Conservation (phyloP, 2,329 filamentous ascomycete species). For the Aspergillus pseudotamarii region DNA sequence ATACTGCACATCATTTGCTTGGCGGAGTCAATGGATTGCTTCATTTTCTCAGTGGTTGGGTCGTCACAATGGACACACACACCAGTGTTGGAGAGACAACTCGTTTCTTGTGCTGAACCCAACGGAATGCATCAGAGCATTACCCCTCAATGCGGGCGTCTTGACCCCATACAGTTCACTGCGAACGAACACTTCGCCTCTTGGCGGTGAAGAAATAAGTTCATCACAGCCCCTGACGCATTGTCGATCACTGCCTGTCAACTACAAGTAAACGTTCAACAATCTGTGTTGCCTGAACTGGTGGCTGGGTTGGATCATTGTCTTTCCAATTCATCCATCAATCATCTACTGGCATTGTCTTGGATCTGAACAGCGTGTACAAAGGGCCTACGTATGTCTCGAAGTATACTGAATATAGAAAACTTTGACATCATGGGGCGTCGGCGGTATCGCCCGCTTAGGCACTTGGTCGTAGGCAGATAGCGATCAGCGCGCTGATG, state of each 20-base stretch:
- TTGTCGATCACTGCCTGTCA: slow-evolving; percentile 9
- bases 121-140: not conserved
- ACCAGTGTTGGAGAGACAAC: not conserved
- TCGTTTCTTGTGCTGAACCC: not conserved
- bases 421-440: not conserved
- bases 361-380: not conserved
- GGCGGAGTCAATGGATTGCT: not conserved
- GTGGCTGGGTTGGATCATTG: not conserved
- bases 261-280: not conserved
- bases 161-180: not conserved
- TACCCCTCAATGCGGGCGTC: not conserved
- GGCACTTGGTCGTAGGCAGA: not conserved
- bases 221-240: slow-evolving; percentile 10
- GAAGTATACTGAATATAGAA: not conserved
- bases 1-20: slow-evolving; percentile 6
- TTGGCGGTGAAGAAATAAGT: slow-evolving; percentile 1
- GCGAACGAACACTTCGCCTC: not conserved
- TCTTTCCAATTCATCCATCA: not conserved
- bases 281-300: not conserved
- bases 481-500: not conserved
- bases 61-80: too few relatives aligned
- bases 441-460: not conserved
- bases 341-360: not conserved
- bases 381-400: not conserved
- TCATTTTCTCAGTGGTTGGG: not conserved